Base-by-base conservation (phyloP, 306 rosid species). In the Myrica gale region DNA sequence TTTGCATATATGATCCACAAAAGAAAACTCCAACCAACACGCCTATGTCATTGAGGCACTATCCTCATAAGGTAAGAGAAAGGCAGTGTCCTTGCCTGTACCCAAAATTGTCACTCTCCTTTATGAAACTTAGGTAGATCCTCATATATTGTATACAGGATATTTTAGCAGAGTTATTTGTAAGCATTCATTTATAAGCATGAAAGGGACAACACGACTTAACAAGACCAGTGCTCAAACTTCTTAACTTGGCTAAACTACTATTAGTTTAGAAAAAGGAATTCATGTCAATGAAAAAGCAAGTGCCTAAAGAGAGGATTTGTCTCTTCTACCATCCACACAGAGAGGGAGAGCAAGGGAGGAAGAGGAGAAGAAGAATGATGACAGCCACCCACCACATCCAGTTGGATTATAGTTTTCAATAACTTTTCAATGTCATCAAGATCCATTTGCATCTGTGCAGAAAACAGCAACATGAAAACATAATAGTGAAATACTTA, bases 401-500 rank as follows among this genome's bases (percentile, higher is more conserved):
- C 98, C 56, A 95, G 81, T 82, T 85, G 87, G 83, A 92, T 84
- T 83, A 88, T 82, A 78, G 79, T 67, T 79, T 78, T 73, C 69
- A 92, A 66, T 79, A 88, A 86, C 75, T 80, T 79, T 72, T 89
- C 95, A 79, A 90, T 82, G 68, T 88, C 88, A 68, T 88, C 93
- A 77, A 95, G 84, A 79, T 89, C 92, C 83, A 74, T 85, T 80
- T 85, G 96, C 89, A 92, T 89, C 98, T 95, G 97, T 79, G 54
- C 55, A 77, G 9, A 7, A 84, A 85, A 72, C 65, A 32, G 79
- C 20, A 58, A 58, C 19, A 66, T 44, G 70, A 77, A 62, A 81
- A 61, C 23, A 67, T 37, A 72, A 65, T 82, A 66, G 46, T 65
- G 51, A 79, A 57, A 37, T 69, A 19, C 80, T 44, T 56, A 56